Conservation (phyloP, 148 eudicot genomes). For the Polygonum aviculare region DNA sequence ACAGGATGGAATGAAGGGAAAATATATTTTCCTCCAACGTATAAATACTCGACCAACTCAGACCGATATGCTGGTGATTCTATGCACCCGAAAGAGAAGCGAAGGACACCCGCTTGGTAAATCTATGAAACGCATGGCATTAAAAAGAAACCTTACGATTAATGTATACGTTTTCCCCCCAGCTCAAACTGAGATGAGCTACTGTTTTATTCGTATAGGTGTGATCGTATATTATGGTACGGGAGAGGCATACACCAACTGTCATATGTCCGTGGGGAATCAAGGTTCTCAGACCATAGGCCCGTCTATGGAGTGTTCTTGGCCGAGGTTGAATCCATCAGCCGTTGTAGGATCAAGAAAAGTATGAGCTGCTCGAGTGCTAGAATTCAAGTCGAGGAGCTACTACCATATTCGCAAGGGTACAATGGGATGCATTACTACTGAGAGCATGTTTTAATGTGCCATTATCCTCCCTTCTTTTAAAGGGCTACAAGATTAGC, state of each 20-base stretch:
- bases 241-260: conserved; percentile 79
- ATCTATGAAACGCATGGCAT: background rate
- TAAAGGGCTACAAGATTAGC: background rate
- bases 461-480: background rate
- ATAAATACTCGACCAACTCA: conserved; percentile 88
- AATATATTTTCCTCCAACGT: conserved; percentile 97
- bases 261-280: conserved; percentile 94
- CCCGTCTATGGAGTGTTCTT: conserved; percentile 77
- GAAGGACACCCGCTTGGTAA: conserved; percentile 99
- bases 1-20: conserved; percentile 88
- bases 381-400: conserved; percentile 84
- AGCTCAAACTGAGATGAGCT: background rate
- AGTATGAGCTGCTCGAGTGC: conserved; percentile 54
- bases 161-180: no score
- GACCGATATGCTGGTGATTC: conserved; percentile 88
- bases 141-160: background rate
- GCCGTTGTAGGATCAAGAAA: conserved; percentile 52
- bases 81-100: conserved; percentile 71
- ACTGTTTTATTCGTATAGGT: conserved; percentile 42
- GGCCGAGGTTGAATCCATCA: conserved; percentile 82
- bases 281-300: conserved; percentile 95
- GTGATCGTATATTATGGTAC: conserved; percentile 93
- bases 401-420: conserved; percentile 35
- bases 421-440: background rate
- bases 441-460: background rate